A percentile compares a stretch with the other conserved stretches of the same genome.
These are phyloP conservation scores for Wallacemonas sp. DNA, from an alignment of 208 protist genomes.

Conservation along the genomic window DNA sequence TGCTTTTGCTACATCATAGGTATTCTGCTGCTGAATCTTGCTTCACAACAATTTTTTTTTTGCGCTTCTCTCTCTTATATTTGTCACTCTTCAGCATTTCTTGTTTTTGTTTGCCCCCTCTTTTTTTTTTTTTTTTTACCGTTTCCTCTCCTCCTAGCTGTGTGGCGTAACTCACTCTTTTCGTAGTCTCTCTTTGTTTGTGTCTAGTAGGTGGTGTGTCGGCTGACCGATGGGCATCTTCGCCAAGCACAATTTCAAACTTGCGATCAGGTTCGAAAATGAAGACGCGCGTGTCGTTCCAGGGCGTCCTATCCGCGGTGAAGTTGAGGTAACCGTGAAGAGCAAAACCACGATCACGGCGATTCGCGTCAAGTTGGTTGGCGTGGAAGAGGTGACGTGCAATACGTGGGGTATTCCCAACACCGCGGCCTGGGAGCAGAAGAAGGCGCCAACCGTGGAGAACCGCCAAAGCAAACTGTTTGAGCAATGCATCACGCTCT, in stretches of 20 bases:
- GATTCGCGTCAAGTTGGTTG: constrained; percentile 4
- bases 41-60: no score
- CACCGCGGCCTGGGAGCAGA: background rate
- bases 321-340: constrained; percentile 3
- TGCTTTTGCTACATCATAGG: no score
- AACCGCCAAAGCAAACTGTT: background rate
- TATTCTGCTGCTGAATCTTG: no score
- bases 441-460: background rate
- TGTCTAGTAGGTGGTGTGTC: no score
- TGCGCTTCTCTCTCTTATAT: no score
- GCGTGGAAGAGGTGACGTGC: background rate
- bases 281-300: background rate
- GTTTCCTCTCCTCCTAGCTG: no score
- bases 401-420: background rate
- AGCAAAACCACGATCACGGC: constrained; percentile 13
- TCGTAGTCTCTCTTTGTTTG: no score
- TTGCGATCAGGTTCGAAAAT: constrained; percentile 11
- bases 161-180: no score
- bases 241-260: constrained; percentile 16
- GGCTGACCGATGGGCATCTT: constrained; percentile 13
- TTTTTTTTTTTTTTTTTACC: background rate
- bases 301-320: background rate
- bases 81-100: no score
- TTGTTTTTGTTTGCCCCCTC: background rate
- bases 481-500: constrained; percentile 41